phyloP scores from a whole-genome alignment of 2,329 filamentous ascomycete species.

The Akanthomyces uredinophilus region DNA sequence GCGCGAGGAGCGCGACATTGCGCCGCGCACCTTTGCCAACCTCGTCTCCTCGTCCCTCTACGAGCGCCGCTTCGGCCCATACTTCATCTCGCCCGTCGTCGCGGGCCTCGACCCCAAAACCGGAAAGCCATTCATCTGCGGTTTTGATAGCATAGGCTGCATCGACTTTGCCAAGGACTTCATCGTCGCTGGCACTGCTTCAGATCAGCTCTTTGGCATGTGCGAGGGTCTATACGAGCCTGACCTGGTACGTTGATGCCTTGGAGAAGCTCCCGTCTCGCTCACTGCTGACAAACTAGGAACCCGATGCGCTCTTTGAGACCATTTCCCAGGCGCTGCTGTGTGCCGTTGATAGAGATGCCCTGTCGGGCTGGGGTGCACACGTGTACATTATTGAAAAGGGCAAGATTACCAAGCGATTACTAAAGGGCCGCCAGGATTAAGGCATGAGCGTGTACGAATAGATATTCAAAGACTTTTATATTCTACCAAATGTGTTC shows the following conservation, averaged over 20 bases:
- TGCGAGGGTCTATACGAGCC: slow-evolving; percentile 98
- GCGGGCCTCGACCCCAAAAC: slow-evolving; percentile 93
- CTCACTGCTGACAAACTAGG: slow-evolving; percentile 40
- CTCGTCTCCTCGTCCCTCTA: slow-evolving; percentile 87
- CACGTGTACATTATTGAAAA: slow-evolving; percentile 99
- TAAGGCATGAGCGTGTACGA: slow-evolving; percentile 37
- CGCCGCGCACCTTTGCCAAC: slow-evolving; percentile 92
- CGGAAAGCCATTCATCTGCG: slow-evolving; percentile 94
- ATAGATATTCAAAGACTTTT: slow-evolving; percentile 17
- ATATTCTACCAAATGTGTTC: slow-evolving; percentile 17
- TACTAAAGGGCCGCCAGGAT: slow-evolving; percentile 97
- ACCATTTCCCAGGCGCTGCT: slow-evolving; percentile 94
- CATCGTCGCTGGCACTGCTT: slow-evolving; percentile 93
- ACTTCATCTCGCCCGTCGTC: slow-evolving; percentile 91
- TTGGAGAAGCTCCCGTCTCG: slow-evolving; percentile 18
- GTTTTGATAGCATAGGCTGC: slow-evolving; percentile 97
- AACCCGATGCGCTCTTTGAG: slow-evolving; percentile 92
- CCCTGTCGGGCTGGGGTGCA: slow-evolving; percentile 94
- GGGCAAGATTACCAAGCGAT: slow-evolving; percentile 98
- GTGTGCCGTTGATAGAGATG: slow-evolving; percentile 94
- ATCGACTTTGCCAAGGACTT: slow-evolving; percentile 99
- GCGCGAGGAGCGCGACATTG: slow-evolving; percentile 94
- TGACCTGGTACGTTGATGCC: slow-evolving; percentile 65
- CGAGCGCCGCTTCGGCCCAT: slow-evolving; percentile 92
- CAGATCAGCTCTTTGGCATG: slow-evolving; percentile 97